Evolutionary conservation across 768 basidiomycete genomes (phyloP).

Genomic region (Lyophyllum decastes): DNA sequence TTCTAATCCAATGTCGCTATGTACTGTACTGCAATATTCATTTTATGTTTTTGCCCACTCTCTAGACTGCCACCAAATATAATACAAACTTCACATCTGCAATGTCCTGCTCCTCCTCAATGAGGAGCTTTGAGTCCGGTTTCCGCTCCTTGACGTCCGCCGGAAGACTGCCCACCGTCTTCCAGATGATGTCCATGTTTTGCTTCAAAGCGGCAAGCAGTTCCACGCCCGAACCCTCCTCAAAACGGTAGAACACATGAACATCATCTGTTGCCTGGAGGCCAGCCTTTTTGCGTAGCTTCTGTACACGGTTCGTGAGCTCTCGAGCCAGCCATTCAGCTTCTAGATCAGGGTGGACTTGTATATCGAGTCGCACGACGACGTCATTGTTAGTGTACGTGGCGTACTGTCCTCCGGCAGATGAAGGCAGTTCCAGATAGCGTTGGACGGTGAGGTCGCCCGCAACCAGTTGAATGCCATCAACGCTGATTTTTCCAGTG

Average conservation of each 20-base stretch:
- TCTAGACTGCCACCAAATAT: constrained; percentile 58
- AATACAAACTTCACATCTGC: constrained; percentile 77
- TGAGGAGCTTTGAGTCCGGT: constrained; percentile 51
- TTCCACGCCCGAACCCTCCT: constrained; percentile 65
- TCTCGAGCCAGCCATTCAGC: constrained; percentile 89
- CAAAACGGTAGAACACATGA: constrained; percentile 82
- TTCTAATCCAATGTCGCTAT: constrained; percentile 25
- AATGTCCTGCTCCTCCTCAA: constrained; percentile 88
- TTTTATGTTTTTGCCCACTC: constrained; percentile 16
- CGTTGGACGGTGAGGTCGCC: constrained; percentile 94
- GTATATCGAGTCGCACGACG: constrained; percentile 89
- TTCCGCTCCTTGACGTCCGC: constrained; percentile 54
- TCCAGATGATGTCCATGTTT: constrained; percentile 69
- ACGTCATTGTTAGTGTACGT: constrained; percentile 95
- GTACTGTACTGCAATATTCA: constrained; percentile 28
- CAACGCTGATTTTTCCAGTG: constrained; percentile 79
- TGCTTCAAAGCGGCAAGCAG: constrained; percentile 63
- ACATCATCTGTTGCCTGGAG: constrained; percentile 95
- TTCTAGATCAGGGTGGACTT: constrained; percentile 83
- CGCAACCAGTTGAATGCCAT: constrained; percentile 84
- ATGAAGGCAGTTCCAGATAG: constrained; percentile 78
- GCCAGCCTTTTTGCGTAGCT: constrained; percentile 92
- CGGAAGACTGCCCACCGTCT: constrained; percentile 76
- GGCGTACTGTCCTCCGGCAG: constrained; percentile 63
- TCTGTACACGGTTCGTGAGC: constrained; percentile 91